phyloP scores from a whole-genome alignment of 169 alveolate genomes.

The Besnoitia besnoiti region DNA sequence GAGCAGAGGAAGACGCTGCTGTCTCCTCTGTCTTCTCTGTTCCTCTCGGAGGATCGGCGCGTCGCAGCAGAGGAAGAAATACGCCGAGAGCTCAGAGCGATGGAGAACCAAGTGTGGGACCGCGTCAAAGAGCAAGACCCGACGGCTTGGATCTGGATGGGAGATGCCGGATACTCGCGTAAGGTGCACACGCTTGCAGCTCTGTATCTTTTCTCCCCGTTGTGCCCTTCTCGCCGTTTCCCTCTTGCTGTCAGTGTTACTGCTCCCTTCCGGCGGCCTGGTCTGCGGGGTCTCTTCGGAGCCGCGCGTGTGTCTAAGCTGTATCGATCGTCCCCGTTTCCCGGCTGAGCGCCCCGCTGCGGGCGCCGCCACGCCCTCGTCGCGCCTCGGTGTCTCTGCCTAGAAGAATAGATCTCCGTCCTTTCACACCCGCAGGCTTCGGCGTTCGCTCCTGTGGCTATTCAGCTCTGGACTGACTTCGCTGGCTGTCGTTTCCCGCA shows the following conservation, averaged over 20 bases:
- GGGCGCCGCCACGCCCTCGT: background rate
- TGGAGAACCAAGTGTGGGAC: background rate
- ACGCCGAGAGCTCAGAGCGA: background rate
- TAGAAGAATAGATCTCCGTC: too few relatives aligned
- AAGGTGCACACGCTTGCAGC: background rate
- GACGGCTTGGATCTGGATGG: constrained; percentile 41
- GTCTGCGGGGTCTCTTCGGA: background rate
- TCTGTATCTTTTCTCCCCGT: background rate
- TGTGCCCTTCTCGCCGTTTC: background rate
- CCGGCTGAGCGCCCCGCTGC: background rate
- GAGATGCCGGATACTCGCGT: constrained; percentile 59
- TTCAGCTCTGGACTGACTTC: too few relatives aligned
- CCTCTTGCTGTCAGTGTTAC: background rate
- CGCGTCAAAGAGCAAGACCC: background rate
- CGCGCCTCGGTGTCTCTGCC: background rate
- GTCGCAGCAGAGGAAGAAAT: background rate
- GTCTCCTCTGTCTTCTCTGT: constrained; percentile 1
- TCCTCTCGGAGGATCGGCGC: background rate
- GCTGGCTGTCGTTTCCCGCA: too few relatives aligned
- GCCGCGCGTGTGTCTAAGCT: background rate
- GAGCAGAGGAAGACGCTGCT: constrained; percentile 34
- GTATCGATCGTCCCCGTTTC: background rate
- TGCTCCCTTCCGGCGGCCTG: background rate
- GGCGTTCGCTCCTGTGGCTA: too few relatives aligned
- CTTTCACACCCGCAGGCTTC: too few relatives aligned